Evolutionary conservation across 495 filamentous ascomycete species (phyloP).

Genomic region (Aspergillus ellipticus): DNA sequence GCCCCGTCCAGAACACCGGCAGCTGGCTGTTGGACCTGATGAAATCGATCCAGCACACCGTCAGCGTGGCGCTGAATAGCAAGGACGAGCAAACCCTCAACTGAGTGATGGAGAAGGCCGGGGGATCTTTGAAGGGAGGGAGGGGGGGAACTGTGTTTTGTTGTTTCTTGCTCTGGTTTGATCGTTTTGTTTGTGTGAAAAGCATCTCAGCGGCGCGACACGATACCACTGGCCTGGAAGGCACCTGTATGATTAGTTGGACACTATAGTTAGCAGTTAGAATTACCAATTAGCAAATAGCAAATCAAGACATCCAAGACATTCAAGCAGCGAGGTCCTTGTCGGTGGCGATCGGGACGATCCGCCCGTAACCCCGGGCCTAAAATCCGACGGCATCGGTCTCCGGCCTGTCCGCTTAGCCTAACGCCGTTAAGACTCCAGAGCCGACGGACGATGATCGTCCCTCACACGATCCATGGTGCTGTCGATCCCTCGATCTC

Average conservation of each 20-base stretch:
- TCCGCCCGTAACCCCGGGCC: background rate
- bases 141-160: background rate
- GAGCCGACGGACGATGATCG: too few relatives aligned
- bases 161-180: background rate
- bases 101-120: background rate
- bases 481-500: background rate
- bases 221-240: background rate
- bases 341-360: too few relatives aligned
- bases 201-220: background rate
- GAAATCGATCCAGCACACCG: conserved; percentile 14
- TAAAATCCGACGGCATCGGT: background rate
- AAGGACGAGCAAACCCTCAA: conserved; percentile 32
- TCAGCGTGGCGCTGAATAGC: conserved; percentile 26
- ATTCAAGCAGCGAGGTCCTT: too few relatives aligned
- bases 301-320: too few relatives aligned
- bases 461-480: too few relatives aligned
- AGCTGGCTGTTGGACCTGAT: conserved; percentile 23
- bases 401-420: too few relatives aligned
- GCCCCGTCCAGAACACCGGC: conserved; percentile 17
- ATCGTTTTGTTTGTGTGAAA: background rate
- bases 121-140: background rate
- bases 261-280: background rate
- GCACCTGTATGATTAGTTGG: background rate
- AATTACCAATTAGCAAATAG: background rate
- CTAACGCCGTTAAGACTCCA: too few relatives aligned